Conservation (phyloP, 352 stramenopile species). For the Phytophthora capsici region DNA sequence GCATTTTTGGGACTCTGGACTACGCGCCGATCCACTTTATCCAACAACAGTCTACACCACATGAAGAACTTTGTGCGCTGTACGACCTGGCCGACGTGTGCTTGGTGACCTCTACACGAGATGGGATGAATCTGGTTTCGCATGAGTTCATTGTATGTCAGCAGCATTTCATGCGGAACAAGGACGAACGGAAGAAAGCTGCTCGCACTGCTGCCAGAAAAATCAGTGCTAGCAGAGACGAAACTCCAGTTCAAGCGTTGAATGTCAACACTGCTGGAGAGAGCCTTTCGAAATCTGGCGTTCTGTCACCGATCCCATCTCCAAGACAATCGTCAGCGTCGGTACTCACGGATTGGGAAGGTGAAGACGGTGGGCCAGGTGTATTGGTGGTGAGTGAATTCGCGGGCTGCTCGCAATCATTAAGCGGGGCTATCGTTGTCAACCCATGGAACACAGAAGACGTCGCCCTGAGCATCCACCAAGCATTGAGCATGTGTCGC, state of each 20-base stretch:
- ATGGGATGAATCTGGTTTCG: slow-evolving; percentile 92
- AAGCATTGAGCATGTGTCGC: slow-evolving; percentile 84
- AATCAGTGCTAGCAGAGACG: slow-evolving; percentile 4
- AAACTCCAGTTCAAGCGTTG: neutral
- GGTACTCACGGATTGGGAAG: slow-evolving; percentile 78
- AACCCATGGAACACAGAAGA: slow-evolving; percentile 92
- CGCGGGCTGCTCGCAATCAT: slow-evolving; percentile 85
- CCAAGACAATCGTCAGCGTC: slow-evolving; percentile 35
- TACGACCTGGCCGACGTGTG: slow-evolving; percentile 92
- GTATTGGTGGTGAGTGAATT: slow-evolving; percentile 92
- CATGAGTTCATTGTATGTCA: slow-evolving; percentile 92
- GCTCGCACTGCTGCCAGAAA: slow-evolving; percentile 34
- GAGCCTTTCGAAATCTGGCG: slow-evolving; percentile 7
- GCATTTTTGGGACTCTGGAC: slow-evolving; percentile 85
- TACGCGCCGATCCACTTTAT: slow-evolving; percentile 94
- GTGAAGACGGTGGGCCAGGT: slow-evolving; percentile 79
- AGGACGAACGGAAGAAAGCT: slow-evolving; percentile 68
- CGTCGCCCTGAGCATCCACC: slow-evolving; percentile 78
- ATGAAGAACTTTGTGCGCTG: slow-evolving; percentile 89
- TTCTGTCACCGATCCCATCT: slow-evolving; percentile 33
- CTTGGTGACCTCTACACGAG: slow-evolving; percentile 86
- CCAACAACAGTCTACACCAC: slow-evolving; percentile 73
- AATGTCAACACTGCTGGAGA: neutral
- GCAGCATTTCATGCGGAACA: slow-evolving; percentile 84
- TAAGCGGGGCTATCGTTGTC: slow-evolving; percentile 86